Base-by-base conservation (phyloP, 768 basidiomycete species). In the Agrocybe praecox region DNA sequence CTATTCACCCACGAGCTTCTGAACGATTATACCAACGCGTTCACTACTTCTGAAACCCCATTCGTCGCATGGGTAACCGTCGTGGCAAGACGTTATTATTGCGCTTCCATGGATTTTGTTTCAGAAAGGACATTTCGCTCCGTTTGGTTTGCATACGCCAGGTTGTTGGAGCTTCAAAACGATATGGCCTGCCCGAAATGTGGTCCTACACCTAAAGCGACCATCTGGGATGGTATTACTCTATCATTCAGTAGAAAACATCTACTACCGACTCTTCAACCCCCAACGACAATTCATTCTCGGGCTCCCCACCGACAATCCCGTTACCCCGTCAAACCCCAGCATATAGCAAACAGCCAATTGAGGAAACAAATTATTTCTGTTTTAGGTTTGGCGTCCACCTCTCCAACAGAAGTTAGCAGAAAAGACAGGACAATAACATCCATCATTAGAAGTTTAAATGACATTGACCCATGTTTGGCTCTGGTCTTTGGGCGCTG, bases 201-300 rank as follows among this genome's bases (percentile, higher is more conserved):
- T 62, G 71, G 72, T 1, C 60, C 64, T 0, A 33, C 29, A 17
- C 73, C 72, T 1, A 62, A 67, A 24, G 64, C 59, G 21, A 62
- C 64, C 5, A 73, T 75, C 34, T 73, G 69, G 65, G 71, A 75
- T 59, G 70, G 72, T 0, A 68, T 74, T 0, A 70, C 70, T 2
- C 54, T 74, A 2, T 65, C 70, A 0, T 76, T 71, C 56, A 67
- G 61, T 49, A 56, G 58, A 7, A 69, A 71, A 49, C 67, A 71
- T 42, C 44, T 72, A 0, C 46, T 61, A 0, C 44, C 66, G 1
- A 59, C 67, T 0, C 60, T 73, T 8, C 42, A 55, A 7, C 70
- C 73, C 1, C 73, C 72, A 4, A 73, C 71, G 17, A 52, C 57
- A 2, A n/a, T 62, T 1, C 48, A 60, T 29, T 29, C 50, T 0